Evolutionary conservation across 2,329 filamentous ascomycete genomes (phyloP), one percentile per base, ranked within the genome.

Genomic region (Xylaria sp.): DNA sequence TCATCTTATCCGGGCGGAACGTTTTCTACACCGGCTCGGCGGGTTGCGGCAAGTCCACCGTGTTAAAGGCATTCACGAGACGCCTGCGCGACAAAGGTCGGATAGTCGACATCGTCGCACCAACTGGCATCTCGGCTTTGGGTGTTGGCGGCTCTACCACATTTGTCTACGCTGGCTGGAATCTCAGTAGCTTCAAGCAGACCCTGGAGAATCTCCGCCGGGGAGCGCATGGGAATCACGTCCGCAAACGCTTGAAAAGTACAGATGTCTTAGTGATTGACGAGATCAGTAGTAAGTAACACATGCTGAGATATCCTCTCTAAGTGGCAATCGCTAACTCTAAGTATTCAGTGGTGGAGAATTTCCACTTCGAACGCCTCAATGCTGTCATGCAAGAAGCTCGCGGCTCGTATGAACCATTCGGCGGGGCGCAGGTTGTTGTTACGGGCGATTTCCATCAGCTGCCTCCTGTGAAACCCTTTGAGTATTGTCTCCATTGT

Each of bases 1-100:
- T 87, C 0, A 87, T 89, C 31, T 67, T 82, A 3, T 78, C 77
- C 2, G 86, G 87, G 0, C 69, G 74, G 1, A 90, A 90, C 63
- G 86, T 90, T 10, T 91, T 90, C 74, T 90, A 87, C 72, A 90
- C 88, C 0, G 89, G 89, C 9, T 88, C 87, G 0, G 89, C 88
- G 15, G 89, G 89, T 0, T 86, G 83, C 54, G 88, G 87, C 2
- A 89, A 89, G 73, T 87, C 85, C 0, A 86, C 86, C 0, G 84
- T 88, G 1, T 77, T 89, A 0, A 84, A 83, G 66, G 81, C 81
- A 7, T 84, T 87, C 46, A 82, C 82, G 2, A 77, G 74, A 6
- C 75, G 78, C 5, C 78, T 88, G 1, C 66, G 69, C 9, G 71
- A 69, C 0, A 72, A 67, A 66, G 79, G 80, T 0, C 80, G 77